These are phyloP conservation scores for Coccinonectria pachysandricola DNA, from an alignment of 2,329 filamentous ascomycete species.

Conservation along the genomic window DNA sequence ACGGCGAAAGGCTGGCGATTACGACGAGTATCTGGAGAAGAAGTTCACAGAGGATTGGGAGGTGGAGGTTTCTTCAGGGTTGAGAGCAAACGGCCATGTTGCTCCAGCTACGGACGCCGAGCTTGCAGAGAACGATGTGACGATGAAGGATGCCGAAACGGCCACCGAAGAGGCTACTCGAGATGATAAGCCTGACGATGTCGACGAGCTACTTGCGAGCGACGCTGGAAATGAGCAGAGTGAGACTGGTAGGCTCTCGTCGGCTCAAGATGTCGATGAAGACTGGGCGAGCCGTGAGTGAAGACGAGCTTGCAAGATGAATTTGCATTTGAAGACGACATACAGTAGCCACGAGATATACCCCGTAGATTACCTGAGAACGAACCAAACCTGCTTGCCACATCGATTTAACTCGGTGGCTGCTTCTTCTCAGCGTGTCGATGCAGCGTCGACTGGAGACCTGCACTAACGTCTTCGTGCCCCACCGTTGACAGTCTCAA, in stretches of 20 bases:
- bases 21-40: conserved; percentile 34
- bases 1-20: conserved; percentile 37
- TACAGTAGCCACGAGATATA: too few species aligned
- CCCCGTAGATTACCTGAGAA: background rate
- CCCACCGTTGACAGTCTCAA: too few species aligned
- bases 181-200: background rate
- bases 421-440: too few species aligned
- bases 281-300: conserved; percentile 1
- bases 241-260: background rate
- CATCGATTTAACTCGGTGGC: too few species aligned
- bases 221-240: background rate
- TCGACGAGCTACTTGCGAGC: conserved; percentile 2
- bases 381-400: too few species aligned
- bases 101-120: background rate
- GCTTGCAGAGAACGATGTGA: conserved; percentile 4
- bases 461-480: too few species aligned
- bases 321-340: too few species aligned
- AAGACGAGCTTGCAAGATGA: conserved; percentile 4
- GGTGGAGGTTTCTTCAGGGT: conserved; percentile 27
- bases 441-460: too few species aligned
- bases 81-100: conserved; percentile 17
- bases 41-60: conserved; percentile 41
- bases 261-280: conserved; percentile 1
- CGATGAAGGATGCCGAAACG: conserved; percentile 7
- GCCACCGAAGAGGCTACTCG: background rate